A percentile compares a stretch with the other conserved stretches of the same genome.
These are phyloP conservation scores for Meyerozyma carpophila DNA, from an alignment of 1,139 yeast species.

Conservation along the genomic window DNA sequence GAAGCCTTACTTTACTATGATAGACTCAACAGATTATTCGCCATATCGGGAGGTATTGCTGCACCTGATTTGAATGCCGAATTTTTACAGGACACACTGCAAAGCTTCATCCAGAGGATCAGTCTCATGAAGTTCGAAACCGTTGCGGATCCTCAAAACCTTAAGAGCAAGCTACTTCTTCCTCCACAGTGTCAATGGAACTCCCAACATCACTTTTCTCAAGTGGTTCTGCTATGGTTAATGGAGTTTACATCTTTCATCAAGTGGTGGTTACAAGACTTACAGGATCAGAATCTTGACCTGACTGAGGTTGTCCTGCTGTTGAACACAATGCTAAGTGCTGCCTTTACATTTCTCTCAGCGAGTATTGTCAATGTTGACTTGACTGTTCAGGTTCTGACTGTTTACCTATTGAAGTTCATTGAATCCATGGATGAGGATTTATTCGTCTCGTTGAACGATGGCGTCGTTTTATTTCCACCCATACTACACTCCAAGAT, in stretches of 20 bases:
- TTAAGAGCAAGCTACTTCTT: neutral
- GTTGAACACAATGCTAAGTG: neutral
- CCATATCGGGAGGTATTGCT: neutral
- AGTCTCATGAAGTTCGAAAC: neutral
- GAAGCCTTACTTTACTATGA: neutral
- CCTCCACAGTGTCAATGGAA: neutral
- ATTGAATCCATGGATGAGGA: neutral
- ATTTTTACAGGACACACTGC: neutral
- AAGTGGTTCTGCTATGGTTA: neutral
- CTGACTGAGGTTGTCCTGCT: neutral
- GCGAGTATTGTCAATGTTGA: neutral
- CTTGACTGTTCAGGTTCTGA: neutral
- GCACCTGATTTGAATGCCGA: neutral
- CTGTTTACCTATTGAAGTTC: neutral
- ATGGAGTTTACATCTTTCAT: neutral
- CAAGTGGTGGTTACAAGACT: neutral
- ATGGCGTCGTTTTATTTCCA: neutral
- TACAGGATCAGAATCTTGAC: neutral
- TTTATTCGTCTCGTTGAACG: neutral
- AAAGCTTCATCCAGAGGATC: neutral
- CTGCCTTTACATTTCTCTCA: neutral
- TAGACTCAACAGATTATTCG: neutral
- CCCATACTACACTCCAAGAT: constrained; percentile 4
- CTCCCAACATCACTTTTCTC: neutral
- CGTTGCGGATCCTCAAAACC: neutral